Percentiles rank a stretch among this genome's conserved stretches.
phyloP scores from a whole-genome alignment of 371 early-diverging fungal species.

The Vittaforma corneae region DNA sequence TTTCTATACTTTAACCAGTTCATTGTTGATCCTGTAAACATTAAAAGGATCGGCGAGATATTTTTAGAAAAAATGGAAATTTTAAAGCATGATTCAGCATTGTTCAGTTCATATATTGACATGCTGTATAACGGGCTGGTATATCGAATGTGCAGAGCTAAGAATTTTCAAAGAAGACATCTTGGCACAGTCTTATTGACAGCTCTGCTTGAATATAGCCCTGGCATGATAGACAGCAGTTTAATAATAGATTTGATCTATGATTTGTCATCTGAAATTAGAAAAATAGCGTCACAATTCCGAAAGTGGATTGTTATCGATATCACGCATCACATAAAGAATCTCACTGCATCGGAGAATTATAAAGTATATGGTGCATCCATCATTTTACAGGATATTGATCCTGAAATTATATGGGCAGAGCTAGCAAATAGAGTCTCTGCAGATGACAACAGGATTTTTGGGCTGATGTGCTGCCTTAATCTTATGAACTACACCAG shows the following conservation, averaged over 20 bases:
- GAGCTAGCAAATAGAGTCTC: too few relatives aligned
- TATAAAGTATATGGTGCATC: too few relatives aligned
- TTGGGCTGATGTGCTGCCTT: neutral
- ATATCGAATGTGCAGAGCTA: neutral
- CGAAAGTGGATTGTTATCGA: too few relatives aligned
- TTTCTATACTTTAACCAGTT: neutral
- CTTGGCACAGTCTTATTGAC: neutral
- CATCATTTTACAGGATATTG: too few relatives aligned
- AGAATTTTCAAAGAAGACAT: neutral
- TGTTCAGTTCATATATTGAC: neutral
- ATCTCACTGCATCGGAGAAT: too few relatives aligned
- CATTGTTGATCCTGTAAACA: neutral
- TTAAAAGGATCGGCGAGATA: neutral
- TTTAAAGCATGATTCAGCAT: neutral
- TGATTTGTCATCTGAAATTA: too few relatives aligned
- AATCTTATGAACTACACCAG: neutral
- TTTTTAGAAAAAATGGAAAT: neutral
- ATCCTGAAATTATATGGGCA: too few relatives aligned
- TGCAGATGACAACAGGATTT: neutral
- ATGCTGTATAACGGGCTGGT: neutral
- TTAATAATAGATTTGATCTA: too few relatives aligned
- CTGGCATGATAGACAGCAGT: too few relatives aligned
- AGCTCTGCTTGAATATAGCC: neutral
- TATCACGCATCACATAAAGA: too few relatives aligned
- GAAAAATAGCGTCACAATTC: too few relatives aligned